Conservation (phyloP, 768 basidiomycete genomes). For the Boletus rex-veris region DNA sequence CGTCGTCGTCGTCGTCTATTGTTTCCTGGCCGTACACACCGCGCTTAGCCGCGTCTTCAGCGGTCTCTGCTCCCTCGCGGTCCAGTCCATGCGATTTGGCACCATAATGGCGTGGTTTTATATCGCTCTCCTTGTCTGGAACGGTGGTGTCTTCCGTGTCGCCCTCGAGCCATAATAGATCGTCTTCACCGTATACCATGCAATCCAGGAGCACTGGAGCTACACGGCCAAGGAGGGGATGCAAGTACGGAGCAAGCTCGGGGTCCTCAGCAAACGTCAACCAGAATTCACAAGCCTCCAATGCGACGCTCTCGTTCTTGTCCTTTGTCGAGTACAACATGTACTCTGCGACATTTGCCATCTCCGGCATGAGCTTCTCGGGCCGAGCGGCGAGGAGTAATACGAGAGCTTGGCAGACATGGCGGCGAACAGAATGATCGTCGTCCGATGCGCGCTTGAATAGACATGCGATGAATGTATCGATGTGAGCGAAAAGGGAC, state of each 20-base stretch:
- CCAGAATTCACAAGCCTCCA: conserved; percentile 99
- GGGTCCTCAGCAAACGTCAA: conserved; percentile 96
- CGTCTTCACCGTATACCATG: conserved; percentile 96
- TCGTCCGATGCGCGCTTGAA: conserved; percentile 96
- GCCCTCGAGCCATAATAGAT: conserved; percentile 90
- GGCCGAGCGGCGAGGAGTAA: conserved; percentile 89
- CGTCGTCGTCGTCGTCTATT: conserved; percentile 81
- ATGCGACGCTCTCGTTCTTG: conserved; percentile 91
- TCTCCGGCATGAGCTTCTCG: conserved; percentile 95
- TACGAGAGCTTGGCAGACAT: conserved; percentile 94
- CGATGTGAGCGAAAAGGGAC: conserved; percentile 87
- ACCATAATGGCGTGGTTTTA: conserved; percentile 93
- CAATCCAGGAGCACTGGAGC: conserved; percentile 94
- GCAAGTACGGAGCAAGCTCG: conserved; percentile 78
- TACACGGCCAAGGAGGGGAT: conserved; percentile 85
- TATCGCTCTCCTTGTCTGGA: conserved; percentile 92
- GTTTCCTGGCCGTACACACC: conserved; percentile 82
- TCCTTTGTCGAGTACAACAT: conserved; percentile 99
- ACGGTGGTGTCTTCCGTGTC: conserved; percentile 87
- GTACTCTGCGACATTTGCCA: conserved; percentile 93
- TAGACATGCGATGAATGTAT: conserved; percentile 86
- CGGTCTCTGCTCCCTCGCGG: conserved; percentile 49
- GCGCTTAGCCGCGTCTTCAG: conserved; percentile 36
- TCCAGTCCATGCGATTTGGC: conserved; percentile 83
- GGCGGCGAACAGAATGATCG: conserved; percentile 87